phyloP scores from a whole-genome alignment of 306 rosid species.

The Sesbania bispinosa region DNA sequence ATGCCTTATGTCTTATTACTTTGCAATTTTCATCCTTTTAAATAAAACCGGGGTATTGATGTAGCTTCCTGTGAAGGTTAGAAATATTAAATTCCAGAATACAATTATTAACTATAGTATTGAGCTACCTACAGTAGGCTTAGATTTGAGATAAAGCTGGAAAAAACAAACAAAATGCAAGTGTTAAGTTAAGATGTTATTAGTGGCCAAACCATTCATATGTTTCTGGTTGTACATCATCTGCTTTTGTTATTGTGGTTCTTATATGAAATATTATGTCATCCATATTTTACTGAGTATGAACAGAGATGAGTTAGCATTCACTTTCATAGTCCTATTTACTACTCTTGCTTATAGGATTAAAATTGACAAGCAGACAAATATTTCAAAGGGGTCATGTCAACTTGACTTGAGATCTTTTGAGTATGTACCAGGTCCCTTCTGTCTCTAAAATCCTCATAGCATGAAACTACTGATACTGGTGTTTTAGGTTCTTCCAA shows the following conservation, averaged over 20 bases:
- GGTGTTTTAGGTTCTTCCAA: conserved; percentile 34
- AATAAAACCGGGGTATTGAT: conserved; percentile 31
- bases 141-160: conserved; percentile 4
- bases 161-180: conserved; percentile 7
- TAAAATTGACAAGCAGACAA: conserved; percentile 15
- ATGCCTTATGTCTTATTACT: too few species aligned
- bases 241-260: conserved; percentile 28
- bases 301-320: conserved; percentile 1
- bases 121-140: background rate
- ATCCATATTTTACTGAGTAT: conserved; percentile 34
- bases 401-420: conserved; percentile 20
- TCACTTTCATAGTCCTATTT: background rate
- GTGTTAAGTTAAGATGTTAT: background rate
- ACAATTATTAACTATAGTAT: background rate
- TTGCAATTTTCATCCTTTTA: too few species aligned
- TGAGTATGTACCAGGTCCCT: conserved; percentile 36
- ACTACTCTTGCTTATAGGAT: background rate
- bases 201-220: conserved; percentile 34
- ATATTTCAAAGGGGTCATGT: background rate
- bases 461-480: conserved; percentile 37
- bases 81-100: conserved; percentile 25
- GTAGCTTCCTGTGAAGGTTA: conserved; percentile 47
- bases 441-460: conserved; percentile 32
- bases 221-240: conserved; percentile 28
- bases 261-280: conserved; percentile 19